These are phyloP conservation scores for Kwoniella shivajii DNA, from an alignment of 1,284 basidiomycete species.

Conservation along the genomic window DNA sequence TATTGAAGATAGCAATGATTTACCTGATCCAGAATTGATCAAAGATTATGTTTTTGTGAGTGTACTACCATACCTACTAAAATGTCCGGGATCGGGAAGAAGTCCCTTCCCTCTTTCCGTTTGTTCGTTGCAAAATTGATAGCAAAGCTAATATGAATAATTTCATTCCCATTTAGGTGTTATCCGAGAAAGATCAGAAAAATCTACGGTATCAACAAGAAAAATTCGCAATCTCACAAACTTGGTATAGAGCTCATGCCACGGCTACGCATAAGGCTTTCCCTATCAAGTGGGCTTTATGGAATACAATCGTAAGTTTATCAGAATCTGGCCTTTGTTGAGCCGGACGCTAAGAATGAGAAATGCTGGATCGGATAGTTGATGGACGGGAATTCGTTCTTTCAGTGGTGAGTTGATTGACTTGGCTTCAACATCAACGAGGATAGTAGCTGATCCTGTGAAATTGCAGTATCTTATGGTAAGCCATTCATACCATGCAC, in stretches of 20 bases:
- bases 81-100: neutral
- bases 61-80: neutral
- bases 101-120: neutral
- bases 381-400: slow-evolving; percentile 78
- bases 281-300: slow-evolving; percentile 65
- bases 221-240: slow-evolving; percentile 56
- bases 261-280: slow-evolving; percentile 84
- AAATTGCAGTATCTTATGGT: slow-evolving; percentile 21
- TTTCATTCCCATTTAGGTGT: slow-evolving; percentile 54
- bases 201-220: slow-evolving; percentile 64
- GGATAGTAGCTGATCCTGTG: neutral
- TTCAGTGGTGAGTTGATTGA: slow-evolving; percentile 59
- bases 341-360: neutral
- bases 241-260: slow-evolving; percentile 85
- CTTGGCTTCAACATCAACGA: neutral
- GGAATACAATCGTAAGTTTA: slow-evolving; percentile 49
- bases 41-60: slow-evolving; percentile 65
- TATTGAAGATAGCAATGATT: slow-evolving; percentile 70
- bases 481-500: neutral
- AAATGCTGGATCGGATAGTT: slow-evolving; percentile 51
- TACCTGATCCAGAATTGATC: slow-evolving; percentile 74
- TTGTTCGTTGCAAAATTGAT: neutral
- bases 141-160: neutral
- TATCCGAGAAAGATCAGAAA: slow-evolving; percentile 70
- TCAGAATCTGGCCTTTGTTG: neutral